Evolutionary conservation across 1,139 yeast species (phyloP), one percentile per base, ranked within the genome.

Genomic region (Nakaseomyces bracarensis): DNA sequence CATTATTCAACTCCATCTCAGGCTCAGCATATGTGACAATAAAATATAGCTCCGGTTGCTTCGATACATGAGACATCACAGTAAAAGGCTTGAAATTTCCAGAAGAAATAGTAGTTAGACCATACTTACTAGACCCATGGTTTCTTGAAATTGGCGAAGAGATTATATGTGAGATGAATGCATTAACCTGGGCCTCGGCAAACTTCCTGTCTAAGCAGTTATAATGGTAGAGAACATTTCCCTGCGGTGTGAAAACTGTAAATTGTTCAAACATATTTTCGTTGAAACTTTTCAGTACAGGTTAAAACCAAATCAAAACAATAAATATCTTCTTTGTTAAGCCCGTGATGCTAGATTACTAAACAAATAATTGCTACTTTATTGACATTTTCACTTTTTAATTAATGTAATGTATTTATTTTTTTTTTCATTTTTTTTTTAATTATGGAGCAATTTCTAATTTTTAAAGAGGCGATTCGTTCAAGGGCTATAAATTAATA

Each of bases 201-300:
- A 76, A 66, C 28, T 72, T 66, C 43, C 66, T 67, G 38, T 71
- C 68, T 8, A 66, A 61, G 29, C 72, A 66, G 38, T 55, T 57
- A 45, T 68, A 66, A 48, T 70, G 69, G 70, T 75, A 79, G 15
- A 75, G 62, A 11, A 79, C 81, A 18, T 72, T 63, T 1, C 86
- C 86, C 8, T 77, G 71, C 1, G 74, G 69, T 2, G 75, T 69
- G 61, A 78, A 77, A 1, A 79, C 67, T 10, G 72, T 60, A 46
- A 77, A 67, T 50, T 74, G 75, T 48, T 75, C 82, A 43, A 77
- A 68, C 82, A 76, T 76, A 4, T 9, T 26, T 10, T 7, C 25
- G 25, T 22, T 7, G 25, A 7, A 7, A 5, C 14, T 26, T 9
- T 13, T 26, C 29, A 26, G 14, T 26, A 8, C 11, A 10, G 11